These are phyloP conservation scores for Pezicula radicicola DNA, from an alignment of 2,329 filamentous ascomycete species.

Conservation along the genomic window DNA sequence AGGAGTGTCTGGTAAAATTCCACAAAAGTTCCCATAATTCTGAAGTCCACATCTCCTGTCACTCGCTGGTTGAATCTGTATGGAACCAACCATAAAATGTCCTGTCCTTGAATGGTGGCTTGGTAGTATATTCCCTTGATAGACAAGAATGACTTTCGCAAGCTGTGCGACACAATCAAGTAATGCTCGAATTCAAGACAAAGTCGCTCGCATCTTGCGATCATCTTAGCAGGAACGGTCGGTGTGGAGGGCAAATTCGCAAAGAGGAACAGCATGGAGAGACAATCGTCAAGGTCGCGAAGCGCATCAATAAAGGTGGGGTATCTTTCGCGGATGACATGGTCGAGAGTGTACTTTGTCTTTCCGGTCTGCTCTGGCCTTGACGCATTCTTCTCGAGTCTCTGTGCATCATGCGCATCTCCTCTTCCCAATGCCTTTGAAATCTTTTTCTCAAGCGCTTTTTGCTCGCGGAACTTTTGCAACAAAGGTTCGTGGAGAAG, in stretches of 20 bases:
- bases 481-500: constrained; percentile 94
- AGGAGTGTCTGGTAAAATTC: constrained; percentile 98
- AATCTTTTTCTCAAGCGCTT: constrained; percentile 96
- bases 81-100: constrained; percentile 94
- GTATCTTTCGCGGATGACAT: constrained; percentile 97
- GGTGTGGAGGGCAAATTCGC: constrained; percentile 90
- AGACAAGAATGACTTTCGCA: constrained; percentile 94
- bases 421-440: constrained; percentile 86
- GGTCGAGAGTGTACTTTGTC: constrained; percentile 86
- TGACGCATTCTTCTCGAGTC: constrained; percentile 81
- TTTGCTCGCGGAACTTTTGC: constrained; percentile 94
- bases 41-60: constrained; percentile 91
- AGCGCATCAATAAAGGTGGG: constrained; percentile 94
- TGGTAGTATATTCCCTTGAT: constrained; percentile 99
- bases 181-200: constrained; percentile 98
- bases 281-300: constrained; percentile 90
- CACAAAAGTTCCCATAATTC: constrained; percentile 98
- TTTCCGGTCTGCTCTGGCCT: constrained; percentile 88
- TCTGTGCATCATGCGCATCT: constrained; percentile 83
- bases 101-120: constrained; percentile 93
- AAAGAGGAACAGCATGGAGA: constrained; percentile 97
- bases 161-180: constrained; percentile 83
- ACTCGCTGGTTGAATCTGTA: constrained; percentile 97
- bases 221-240: constrained; percentile 90
- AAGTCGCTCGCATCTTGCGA: constrained; percentile 88